phyloP scores from a whole-genome alignment of 2,329 filamentous ascomycete species.

The Paramyrothecium sp. region DNA sequence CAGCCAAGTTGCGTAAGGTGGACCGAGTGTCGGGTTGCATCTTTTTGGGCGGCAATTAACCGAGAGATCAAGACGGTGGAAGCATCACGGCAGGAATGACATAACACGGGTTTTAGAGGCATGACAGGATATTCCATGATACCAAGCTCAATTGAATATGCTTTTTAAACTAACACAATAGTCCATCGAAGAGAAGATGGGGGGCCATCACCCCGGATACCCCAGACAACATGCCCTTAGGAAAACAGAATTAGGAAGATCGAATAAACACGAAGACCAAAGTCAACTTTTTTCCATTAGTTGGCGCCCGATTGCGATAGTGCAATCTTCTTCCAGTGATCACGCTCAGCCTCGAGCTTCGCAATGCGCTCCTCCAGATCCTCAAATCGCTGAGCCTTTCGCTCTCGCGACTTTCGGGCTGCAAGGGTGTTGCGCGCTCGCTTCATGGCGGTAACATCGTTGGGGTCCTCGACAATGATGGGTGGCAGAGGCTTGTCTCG shows the following conservation, averaged over 20 bases:
- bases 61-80: too few species aligned
- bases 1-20: too few species aligned
- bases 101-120: too few species aligned
- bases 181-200: background rate
- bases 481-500: constrained; percentile 79
- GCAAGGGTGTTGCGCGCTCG: constrained; percentile 91
- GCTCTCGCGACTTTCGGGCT: constrained; percentile 86
- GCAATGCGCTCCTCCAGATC: constrained; percentile 72
- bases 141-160: background rate
- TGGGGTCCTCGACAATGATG: constrained; percentile 72
- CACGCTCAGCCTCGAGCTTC: constrained; percentile 64
- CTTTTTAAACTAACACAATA: background rate
- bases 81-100: too few species aligned
- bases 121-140: background rate
- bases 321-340: constrained; percentile 63
- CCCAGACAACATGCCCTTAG: background rate
- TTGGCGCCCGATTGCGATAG: constrained; percentile 36
- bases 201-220: background rate
- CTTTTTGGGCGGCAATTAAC: too few species aligned
- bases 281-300: constrained; percentile 13
- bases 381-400: constrained; percentile 76
- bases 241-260: background rate
- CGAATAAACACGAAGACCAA: background rate
- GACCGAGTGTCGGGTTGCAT: too few species aligned
- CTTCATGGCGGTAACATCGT: constrained; percentile 80